Conservation (phyloP, 164 flowering plant species). For the Taxillus chinensis region DNA sequence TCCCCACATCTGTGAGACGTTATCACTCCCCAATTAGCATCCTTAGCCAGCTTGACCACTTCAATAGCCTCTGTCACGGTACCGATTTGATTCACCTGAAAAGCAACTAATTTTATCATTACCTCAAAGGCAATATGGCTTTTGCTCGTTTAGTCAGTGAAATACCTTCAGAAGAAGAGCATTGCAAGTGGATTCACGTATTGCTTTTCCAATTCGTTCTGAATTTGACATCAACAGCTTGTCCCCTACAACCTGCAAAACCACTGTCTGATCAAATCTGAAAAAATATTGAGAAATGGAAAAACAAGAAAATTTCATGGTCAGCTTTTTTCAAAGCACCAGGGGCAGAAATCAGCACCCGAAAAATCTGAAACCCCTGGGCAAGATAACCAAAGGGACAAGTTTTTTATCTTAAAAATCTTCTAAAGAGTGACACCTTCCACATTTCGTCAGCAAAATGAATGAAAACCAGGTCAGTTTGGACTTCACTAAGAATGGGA, state of each 20-base stretch:
- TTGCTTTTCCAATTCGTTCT: slow-evolving; percentile 77
- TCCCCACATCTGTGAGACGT: slow-evolving; percentile 89
- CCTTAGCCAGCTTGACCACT: slow-evolving; percentile 81
- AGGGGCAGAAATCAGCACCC: not conserved
- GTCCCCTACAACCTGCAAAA: slow-evolving; percentile 86
- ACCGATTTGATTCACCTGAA: slow-evolving; percentile 79
- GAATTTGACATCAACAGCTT: slow-evolving; percentile 79
- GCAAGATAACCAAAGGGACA: too few species aligned
- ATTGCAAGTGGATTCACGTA: slow-evolving; percentile 67
- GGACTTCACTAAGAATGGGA: too few species aligned
- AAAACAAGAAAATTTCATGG: not conserved
- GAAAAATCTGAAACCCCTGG: too few species aligned
- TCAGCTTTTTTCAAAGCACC: not conserved
- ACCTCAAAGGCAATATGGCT: not conserved
- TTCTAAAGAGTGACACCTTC: too few species aligned
- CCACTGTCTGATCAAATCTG: not conserved
- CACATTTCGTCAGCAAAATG: too few species aligned
- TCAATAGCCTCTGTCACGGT: slow-evolving; percentile 91
- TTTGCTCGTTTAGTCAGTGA: not conserved
- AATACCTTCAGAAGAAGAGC: slow-evolving; percentile 88
- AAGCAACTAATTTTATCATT: not conserved
- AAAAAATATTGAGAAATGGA: not conserved
- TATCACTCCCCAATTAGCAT: slow-evolving; percentile 87
- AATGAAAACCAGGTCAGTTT: too few species aligned
- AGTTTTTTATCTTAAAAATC: too few species aligned